Percentiles rank a stretch among this genome's conserved stretches.
Conservation (phyloP, 2,329 filamentous ascomycete species). For the Pseudopithomyces chartarum region DNA sequence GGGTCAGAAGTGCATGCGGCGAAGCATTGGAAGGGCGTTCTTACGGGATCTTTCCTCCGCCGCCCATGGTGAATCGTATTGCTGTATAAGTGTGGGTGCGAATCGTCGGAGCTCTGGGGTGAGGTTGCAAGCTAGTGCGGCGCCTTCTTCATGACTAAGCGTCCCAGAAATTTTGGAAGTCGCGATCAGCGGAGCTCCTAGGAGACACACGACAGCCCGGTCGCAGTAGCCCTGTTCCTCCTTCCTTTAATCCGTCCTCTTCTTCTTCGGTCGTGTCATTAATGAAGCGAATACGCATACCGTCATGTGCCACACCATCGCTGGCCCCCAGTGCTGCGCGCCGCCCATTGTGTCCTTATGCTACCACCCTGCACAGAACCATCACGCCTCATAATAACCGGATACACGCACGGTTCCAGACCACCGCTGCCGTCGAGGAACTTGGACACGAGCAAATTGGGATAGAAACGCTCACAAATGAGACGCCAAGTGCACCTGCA, state of each 20-base stretch:
- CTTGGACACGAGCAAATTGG: slow-evolving; percentile 19
- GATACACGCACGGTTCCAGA: slow-evolving; percentile 32
- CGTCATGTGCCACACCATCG: slow-evolving; percentile 65
- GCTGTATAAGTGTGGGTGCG: slow-evolving; percentile 24
- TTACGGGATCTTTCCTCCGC: slow-evolving; percentile 76
- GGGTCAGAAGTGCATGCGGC: slow-evolving; percentile 19
- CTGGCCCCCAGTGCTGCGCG: slow-evolving; percentile 53
- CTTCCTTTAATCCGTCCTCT: slow-evolving; percentile 10
- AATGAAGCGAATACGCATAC: slow-evolving; percentile 68
- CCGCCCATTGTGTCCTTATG: slow-evolving; percentile 46
- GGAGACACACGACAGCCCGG: slow-evolving; percentile 30
- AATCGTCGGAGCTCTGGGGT: slow-evolving; percentile 22
- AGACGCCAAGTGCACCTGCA: slow-evolving; percentile 5
- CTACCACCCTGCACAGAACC: slow-evolving; percentile 27
- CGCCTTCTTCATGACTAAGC: slow-evolving; percentile 13
- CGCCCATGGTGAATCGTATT: slow-evolving; percentile 65
- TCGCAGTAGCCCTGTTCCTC: slow-evolving; percentile 7
- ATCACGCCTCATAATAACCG: slow-evolving; percentile 35
- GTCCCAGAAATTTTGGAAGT: slow-evolving; percentile 43
- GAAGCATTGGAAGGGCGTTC: slow-evolving; percentile 20
- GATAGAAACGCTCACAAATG: slow-evolving; percentile 11
- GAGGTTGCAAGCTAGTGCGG: slow-evolving; percentile 24
- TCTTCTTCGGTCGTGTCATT: slow-evolving; percentile 21
- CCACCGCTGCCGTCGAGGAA: slow-evolving; percentile 20
- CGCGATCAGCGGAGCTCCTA: slow-evolving; percentile 26